Conservation (phyloP, 1,284 basidiomycete species). For the Tetrapyrgos nigripes region DNA sequence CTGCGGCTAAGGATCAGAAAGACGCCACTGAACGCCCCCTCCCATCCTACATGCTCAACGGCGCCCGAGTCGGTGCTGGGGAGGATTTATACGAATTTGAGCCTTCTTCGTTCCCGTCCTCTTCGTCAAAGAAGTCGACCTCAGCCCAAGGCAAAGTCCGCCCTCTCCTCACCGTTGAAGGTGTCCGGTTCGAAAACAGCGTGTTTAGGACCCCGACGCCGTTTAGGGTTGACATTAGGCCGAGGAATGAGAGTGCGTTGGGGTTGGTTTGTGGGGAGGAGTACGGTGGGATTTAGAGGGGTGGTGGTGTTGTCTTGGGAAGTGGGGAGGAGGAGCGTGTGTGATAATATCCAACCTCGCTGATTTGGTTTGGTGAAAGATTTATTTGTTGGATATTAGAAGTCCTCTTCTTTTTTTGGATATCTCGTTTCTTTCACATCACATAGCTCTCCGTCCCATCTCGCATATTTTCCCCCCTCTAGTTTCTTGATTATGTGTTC, state of each 20-base stretch:
- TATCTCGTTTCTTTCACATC: too few species aligned
- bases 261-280: constrained; percentile 4
- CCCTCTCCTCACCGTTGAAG: neutral
- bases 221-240: constrained; percentile 17
- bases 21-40: neutral
- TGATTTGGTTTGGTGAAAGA: too few species aligned
- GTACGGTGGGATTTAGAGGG: too few species aligned
- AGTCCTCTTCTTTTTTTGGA: too few species aligned
- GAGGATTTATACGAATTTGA: neutral
- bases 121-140: neutral
- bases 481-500: too few species aligned
- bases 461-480: too few species aligned
- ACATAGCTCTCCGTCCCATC: too few species aligned
- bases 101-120: neutral
- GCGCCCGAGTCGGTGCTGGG: neutral
- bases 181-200: constrained; percentile 13
- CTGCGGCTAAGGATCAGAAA: neutral
- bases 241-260: constrained; percentile 13
- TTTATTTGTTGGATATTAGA: too few species aligned
- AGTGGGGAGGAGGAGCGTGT: too few species aligned
- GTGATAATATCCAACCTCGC: too few species aligned
- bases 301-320: too few species aligned
- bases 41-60: neutral
- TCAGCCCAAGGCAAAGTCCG: neutral
- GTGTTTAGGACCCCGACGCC: constrained; percentile 12